Conservation (phyloP, 2,329 filamentous ascomycete genomes). For the Fusarium albosuccineum region DNA sequence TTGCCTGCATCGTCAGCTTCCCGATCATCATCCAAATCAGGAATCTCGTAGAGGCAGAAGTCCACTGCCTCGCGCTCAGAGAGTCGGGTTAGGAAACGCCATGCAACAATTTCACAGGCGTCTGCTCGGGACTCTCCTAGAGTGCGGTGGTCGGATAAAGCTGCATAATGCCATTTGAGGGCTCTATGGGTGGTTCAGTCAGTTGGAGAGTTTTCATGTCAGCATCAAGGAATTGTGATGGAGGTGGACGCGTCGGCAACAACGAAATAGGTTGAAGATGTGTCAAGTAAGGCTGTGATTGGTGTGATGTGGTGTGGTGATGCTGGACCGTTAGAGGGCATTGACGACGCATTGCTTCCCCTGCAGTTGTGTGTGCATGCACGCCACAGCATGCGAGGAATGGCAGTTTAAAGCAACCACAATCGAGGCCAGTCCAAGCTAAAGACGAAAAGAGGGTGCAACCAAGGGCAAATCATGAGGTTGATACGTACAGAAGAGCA, state of each 20-base stretch:
- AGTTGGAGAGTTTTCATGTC: constrained; percentile 15
- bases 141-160: constrained; percentile 72
- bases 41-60: constrained; percentile 80
- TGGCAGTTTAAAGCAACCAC: background rate
- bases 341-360: constrained; percentile 1
- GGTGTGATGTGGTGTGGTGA: constrained; percentile 2
- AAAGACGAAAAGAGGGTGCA: background rate
- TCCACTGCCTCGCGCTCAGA: constrained; percentile 81
- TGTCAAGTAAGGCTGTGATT: constrained; percentile 19
- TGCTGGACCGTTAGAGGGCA: background rate
- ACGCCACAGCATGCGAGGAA: constrained; percentile 19
- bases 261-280: constrained; percentile 18
- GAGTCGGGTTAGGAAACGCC: constrained; percentile 79
- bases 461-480: background rate
- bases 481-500: constrained; percentile 73
- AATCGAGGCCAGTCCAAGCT: background rate
- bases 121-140: constrained; percentile 77
- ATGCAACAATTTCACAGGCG: constrained; percentile 85
- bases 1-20: constrained; percentile 31
- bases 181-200: constrained; percentile 63
- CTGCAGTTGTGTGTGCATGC: constrained; percentile 16
- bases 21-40: constrained; percentile 54
- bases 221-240: background rate
- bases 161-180: constrained; percentile 79
- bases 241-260: constrained; percentile 16